Conservation (phyloP, 169 alveolate species). For the Plasmodium sp. region DNA sequence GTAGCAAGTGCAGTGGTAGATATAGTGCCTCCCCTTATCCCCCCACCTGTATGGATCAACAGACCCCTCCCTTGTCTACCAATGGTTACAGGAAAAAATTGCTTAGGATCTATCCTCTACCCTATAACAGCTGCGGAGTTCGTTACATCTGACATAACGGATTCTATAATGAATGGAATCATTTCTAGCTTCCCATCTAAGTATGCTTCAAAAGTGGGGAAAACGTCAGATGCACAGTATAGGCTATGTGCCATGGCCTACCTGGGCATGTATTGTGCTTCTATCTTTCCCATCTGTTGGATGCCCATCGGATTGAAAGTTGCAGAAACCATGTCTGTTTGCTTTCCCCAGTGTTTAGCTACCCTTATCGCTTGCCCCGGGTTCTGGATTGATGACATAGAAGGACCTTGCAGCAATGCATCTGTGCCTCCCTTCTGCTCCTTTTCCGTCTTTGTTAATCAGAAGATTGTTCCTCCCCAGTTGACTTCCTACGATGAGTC, state of each 20-base stretch:
- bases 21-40: conserved; percentile 87
- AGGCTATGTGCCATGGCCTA: conserved; percentile 87
- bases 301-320: conserved; percentile 82
- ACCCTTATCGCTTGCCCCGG: conserved; percentile 91
- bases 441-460: conserved; percentile 86
- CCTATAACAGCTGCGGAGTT: conserved; percentile 90
- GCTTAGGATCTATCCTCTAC: conserved; percentile 88
- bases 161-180: conserved; percentile 87
- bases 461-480: conserved; percentile 87
- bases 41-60: conserved; percentile 79
- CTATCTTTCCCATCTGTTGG: conserved; percentile 88
- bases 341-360: conserved; percentile 89
- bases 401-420: conserved; percentile 81
- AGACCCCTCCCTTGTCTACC: conserved; percentile 91
- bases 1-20: conserved; percentile 85
- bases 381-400: conserved; percentile 87
- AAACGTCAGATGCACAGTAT: conserved; percentile 86
- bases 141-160: conserved; percentile 86
- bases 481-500: conserved; percentile 85
- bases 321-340: conserved; percentile 50
- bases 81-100: conserved; percentile 89
- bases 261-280: conserved; percentile 90
- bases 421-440: conserved; percentile 91
- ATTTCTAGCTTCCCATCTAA: conserved; percentile 88
- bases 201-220: conserved; percentile 88